Base-by-base conservation (phyloP, 768 basidiomycete genomes). In the Auricularia sp. region DNA sequence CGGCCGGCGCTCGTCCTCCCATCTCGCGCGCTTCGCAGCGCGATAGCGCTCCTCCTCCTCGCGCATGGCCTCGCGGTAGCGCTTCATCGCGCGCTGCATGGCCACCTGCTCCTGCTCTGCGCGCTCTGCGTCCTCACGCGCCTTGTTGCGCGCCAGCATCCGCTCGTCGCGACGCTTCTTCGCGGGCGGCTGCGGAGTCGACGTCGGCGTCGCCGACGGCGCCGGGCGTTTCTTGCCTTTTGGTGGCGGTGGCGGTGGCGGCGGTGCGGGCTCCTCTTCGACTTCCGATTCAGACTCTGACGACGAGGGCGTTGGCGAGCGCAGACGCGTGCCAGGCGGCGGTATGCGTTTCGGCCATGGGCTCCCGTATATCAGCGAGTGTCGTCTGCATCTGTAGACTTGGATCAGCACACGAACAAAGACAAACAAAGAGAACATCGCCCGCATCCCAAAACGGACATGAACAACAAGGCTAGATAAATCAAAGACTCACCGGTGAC, bases 321-420 rank as follows among this genome's bases (percentile, higher is more conserved):
- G 56, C 24, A 59, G 13, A 8, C 56, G 24, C 56, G 56, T 10
- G 7, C 81, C 42, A 79, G 75, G 45, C 24, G 56, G 21, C 8
- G 82, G 76, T 16, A 83, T 70, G 63, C 90, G 87, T 61, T 79
- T 77, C 24, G 90, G 90, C 90, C 90, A 92, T 2, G 81, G 74
- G 63, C 81, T 78, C 1, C 80, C 81, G 74, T 92, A 92, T 65
- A 92, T 92, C 11, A 87, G 89, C 69, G 79, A 82, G 73, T 92
- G 90, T 21, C 90, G 87, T 74, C 92, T 80, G 72, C 90, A 92
- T 65, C 90, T 91, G 70, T 18, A 68, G 54, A 14, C 47, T 29
- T 68, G 61, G 29, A 62, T 24, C 44, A 63, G 54, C 63, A 51
- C 61, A 65, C 69, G 18, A 44, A 24, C 21, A 3, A 24, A 63